Conservation (phyloP, 768 basidiomycete genomes). For the Macrocybe gigantea region DNA sequence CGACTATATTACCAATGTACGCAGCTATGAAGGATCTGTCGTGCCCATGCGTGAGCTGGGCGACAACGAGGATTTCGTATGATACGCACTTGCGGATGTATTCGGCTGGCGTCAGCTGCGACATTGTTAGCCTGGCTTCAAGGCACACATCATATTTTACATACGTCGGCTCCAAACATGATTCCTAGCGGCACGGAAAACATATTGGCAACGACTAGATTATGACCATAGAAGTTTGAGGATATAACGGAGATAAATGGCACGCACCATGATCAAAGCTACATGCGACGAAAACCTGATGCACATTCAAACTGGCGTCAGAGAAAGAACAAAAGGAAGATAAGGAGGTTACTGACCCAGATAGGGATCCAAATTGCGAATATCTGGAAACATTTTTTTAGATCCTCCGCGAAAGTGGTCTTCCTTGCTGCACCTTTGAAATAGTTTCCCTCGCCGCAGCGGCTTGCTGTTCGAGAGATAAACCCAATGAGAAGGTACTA, state of each 20-base stretch:
- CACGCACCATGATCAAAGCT: constrained; percentile 63
- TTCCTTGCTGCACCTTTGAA: constrained; percentile 44
- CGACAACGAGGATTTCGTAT: neutral
- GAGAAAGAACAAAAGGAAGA: neutral
- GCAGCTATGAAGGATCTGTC: constrained; percentile 57
- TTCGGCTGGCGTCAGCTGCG: constrained; percentile 41
- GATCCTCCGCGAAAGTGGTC: neutral
- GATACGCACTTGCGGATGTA: constrained; percentile 62
- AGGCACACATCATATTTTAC: constrained; percentile 12
- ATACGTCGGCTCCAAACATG: constrained; percentile 61
- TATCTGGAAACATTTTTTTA: constrained; percentile 27
- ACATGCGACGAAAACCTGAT: constrained; percentile 63
- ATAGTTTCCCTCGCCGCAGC: constrained; percentile 60
- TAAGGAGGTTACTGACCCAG: constrained; percentile 40
- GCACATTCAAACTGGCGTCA: neutral
- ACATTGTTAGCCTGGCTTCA: neutral
- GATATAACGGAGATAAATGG: neutral
- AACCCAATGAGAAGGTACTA: neutral
- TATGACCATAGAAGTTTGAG: neutral
- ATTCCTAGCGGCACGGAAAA: constrained; percentile 67
- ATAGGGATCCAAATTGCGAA: constrained; percentile 70
- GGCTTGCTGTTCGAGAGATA: constrained; percentile 46
- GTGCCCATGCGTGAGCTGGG: neutral
- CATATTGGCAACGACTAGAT: constrained; percentile 53
- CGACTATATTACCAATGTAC: constrained; percentile 62